A percentile compares a stretch with the other conserved stretches of the same genome.
These are phyloP conservation scores for Malania oleifera DNA, from an alignment of 164 flowering plant species.

Conservation along the genomic window DNA sequence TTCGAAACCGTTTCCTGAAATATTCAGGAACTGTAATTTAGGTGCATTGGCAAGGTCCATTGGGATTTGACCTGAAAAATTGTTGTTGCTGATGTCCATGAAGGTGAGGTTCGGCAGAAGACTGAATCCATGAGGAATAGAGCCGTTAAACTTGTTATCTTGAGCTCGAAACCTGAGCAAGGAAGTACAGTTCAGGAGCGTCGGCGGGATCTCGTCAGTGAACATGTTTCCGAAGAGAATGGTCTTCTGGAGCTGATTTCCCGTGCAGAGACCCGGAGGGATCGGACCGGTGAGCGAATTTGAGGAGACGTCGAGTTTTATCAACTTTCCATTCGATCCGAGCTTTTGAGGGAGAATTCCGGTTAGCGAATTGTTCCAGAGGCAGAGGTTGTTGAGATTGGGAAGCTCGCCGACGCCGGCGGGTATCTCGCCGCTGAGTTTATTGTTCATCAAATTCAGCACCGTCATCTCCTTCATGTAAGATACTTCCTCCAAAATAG, in stretches of 20 bases:
- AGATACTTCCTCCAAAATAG: slow-evolving; percentile 44
- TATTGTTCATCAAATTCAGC: slow-evolving; percentile 52
- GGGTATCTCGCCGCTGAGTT: slow-evolving; percentile 64
- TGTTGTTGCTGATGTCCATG: slow-evolving; percentile 70
- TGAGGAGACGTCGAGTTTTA: slow-evolving; percentile 63
- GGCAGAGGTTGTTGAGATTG: slow-evolving; percentile 39
- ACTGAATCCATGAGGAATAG: slow-evolving; percentile 69
- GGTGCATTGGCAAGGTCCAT: slow-evolving; percentile 48
- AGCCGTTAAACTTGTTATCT: slow-evolving; percentile 58
- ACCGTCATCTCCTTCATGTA: slow-evolving; percentile 35
- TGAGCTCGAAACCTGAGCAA: slow-evolving; percentile 54
- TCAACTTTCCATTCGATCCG: slow-evolving; percentile 53
- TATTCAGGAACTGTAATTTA: slow-evolving; percentile 44
- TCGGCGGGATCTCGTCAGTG: slow-evolving; percentile 34
- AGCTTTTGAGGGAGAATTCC: slow-evolving; percentile 66
- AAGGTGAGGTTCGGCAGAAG: slow-evolving; percentile 45
- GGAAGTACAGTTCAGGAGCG: slow-evolving; percentile 58
- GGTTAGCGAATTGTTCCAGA: slow-evolving; percentile 75
- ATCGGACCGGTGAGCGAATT: slow-evolving; percentile 69
- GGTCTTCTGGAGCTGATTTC: slow-evolving; percentile 52
- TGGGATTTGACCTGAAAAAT: slow-evolving; percentile 63
- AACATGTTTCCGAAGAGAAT: slow-evolving; percentile 73
- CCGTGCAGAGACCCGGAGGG: slow-evolving; percentile 63
- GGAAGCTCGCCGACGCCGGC: slow-evolving; percentile 61
- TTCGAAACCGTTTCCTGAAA: slow-evolving; percentile 53